Percentiles rank a stretch among this genome's conserved stretches.
Evolutionary conservation across 441 rosid genomes (phyloP).

Genomic region (Capsella rubella): DNA sequence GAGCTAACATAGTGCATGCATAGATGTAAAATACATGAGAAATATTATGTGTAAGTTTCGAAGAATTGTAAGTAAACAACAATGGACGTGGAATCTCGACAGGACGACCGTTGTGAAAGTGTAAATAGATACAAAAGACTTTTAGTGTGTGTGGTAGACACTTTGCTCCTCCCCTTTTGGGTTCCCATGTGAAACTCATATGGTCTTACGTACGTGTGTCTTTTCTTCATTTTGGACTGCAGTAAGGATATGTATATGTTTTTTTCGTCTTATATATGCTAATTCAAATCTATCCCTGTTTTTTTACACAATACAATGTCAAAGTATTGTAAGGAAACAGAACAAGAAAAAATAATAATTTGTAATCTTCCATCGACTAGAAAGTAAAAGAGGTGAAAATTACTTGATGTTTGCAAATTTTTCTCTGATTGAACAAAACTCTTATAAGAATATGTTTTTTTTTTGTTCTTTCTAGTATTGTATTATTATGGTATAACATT

Average conservation of each 20-base stretch:
- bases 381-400: background rate
- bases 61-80: background rate
- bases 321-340: background rate
- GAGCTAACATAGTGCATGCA: background rate
- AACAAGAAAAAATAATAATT: background rate
- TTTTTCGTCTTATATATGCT: background rate
- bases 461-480: too few species aligned
- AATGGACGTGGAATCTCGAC: slow-evolving; percentile 32
- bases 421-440: background rate
- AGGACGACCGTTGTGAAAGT: slow-evolving; percentile 31
- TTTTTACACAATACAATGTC: background rate
- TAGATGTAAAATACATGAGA: background rate
- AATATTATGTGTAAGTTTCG: background rate
- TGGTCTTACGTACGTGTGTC: slow-evolving; percentile 17
- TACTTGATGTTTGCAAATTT: background rate
- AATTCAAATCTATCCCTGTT: background rate
- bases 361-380: background rate
- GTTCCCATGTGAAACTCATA: slow-evolving; percentile 25
- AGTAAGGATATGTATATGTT: background rate
- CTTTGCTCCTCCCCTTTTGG: slow-evolving; percentile 13
- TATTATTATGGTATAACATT: background rate
- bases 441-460: background rate
- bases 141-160: slow-evolving; percentile 27
- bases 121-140: slow-evolving; percentile 19
- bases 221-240: background rate